Percentiles rank a stretch among this genome's conserved stretches.
phyloP scores from a whole-genome alignment of 2,329 filamentous ascomycete species.

The Ophiocordyceps camponoti-floridani region DNA sequence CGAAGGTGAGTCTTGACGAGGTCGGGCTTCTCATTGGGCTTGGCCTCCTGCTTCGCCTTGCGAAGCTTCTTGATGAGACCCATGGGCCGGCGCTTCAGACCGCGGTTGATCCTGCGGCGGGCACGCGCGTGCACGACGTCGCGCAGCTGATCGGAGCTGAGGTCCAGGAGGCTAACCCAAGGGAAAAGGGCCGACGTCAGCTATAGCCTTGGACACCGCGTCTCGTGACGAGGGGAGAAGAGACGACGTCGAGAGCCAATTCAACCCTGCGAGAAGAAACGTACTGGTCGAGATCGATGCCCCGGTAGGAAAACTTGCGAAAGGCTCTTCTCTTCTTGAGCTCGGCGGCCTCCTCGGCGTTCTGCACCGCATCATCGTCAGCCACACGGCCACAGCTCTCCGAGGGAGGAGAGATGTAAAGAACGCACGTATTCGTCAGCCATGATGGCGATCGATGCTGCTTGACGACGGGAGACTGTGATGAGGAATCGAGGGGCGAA shows the following conservation, averaged over 20 bases:
- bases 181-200: slow-evolving; percentile 3
- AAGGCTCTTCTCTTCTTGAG: slow-evolving; percentile 99
- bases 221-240: slow-evolving; percentile 72
- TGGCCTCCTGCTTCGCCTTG: slow-evolving; percentile 97
- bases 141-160: slow-evolving; percentile 94
- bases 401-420: slow-evolving; percentile 6
- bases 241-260: slow-evolving; percentile 96
- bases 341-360: slow-evolving; percentile 96
- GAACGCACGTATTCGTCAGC: slow-evolving; percentile 81
- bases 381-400: slow-evolving; percentile 5
- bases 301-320: slow-evolving; percentile 99
- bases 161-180: slow-evolving; percentile 73
- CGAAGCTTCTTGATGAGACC: slow-evolving; percentile 99
- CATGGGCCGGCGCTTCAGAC: slow-evolving; percentile 99
- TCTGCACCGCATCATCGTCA: slow-evolving; percentile 33
- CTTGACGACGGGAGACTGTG: slow-evolving; percentile 18
- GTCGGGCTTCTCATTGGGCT: slow-evolving; percentile 99
- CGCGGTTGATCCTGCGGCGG: slow-evolving; percentile 97
- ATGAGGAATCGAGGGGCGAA: slow-evolving; percentile 22
- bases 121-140: slow-evolving; percentile 99
- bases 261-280: slow-evolving; percentile 18
- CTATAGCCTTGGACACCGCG: not conserved
- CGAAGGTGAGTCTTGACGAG: slow-evolving; percentile 98
- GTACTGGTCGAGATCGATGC: slow-evolving; percentile 98
- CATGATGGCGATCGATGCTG: slow-evolving; percentile 45